A percentile compares a stretch with the other conserved stretches of the same genome.
phyloP scores from a whole-genome alignment of 2,329 filamentous ascomycete species.

The Alternaria ethzedia region DNA sequence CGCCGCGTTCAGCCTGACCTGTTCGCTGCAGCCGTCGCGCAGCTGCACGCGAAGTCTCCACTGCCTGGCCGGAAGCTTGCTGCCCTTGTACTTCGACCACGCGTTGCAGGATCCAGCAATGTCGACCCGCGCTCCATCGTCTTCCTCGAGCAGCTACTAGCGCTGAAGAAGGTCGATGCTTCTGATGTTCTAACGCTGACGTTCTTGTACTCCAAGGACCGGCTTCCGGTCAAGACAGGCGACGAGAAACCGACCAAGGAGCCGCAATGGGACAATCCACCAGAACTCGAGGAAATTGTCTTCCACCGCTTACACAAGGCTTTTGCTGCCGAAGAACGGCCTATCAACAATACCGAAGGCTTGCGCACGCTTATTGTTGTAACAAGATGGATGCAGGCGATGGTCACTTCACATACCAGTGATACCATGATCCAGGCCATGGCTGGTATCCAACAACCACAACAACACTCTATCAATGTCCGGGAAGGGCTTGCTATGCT shows the following conservation, averaged over 20 bases:
- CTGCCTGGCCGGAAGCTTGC: slow-evolving; percentile 46
- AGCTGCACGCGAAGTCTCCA: slow-evolving; percentile 43
- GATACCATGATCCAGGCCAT: slow-evolving; percentile 50
- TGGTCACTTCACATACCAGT: slow-evolving; percentile 49
- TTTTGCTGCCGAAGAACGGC: slow-evolving; percentile 43
- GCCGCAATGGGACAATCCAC: slow-evolving; percentile 40
- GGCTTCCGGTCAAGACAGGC: slow-evolving; percentile 28
- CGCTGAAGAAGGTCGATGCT: slow-evolving; percentile 41
- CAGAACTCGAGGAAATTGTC: slow-evolving; percentile 47
- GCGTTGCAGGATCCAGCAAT: slow-evolving; percentile 28
- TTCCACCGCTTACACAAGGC: slow-evolving; percentile 46
- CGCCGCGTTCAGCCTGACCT: slow-evolving; percentile 38
- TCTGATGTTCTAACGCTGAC: slow-evolving; percentile 43
- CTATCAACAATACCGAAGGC: slow-evolving; percentile 39
- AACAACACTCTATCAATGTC: slow-evolving; percentile 65
- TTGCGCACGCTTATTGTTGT: slow-evolving; percentile 38
- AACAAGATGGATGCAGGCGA: slow-evolving; percentile 48
- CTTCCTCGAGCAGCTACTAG: slow-evolving; percentile 45
- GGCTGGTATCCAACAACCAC: slow-evolving; percentile 54
- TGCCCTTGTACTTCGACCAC: slow-evolving; percentile 42
- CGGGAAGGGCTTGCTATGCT: slow-evolving; percentile 70
- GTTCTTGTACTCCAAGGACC: slow-evolving; percentile 45
- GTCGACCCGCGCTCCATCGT: slow-evolving; percentile 45
- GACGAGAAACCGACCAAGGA: slow-evolving; percentile 27
- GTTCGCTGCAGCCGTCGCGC: slow-evolving; percentile 41